A percentile compares a stretch with the other conserved stretches of the same genome.
These are phyloP conservation scores for Xylaria sp. DNA, from an alignment of 2,329 filamentous ascomycete genomes.

Conservation along the genomic window DNA sequence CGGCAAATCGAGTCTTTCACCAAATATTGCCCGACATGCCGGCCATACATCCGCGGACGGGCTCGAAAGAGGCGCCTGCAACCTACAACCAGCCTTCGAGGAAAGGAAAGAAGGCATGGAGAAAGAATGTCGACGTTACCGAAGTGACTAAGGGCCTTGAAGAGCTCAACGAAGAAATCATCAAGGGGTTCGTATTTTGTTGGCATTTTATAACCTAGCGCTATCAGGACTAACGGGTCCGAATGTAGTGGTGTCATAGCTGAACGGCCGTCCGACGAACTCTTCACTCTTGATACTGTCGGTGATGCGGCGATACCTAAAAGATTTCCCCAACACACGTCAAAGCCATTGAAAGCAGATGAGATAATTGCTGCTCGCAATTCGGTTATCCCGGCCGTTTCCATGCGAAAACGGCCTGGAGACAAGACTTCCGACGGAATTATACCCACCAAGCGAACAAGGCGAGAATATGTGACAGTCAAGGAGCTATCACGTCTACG, in stretches of 20 bases:
- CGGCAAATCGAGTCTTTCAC: neutral
- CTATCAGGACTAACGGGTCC: slow-evolving; percentile 10
- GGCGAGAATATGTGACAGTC: slow-evolving; percentile 81
- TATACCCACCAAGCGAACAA: slow-evolving; percentile 77
- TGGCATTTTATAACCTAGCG: neutral
- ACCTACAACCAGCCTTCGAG: slow-evolving; percentile 89
- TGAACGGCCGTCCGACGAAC: slow-evolving; percentile 82
- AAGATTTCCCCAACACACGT: slow-evolving; percentile 71
- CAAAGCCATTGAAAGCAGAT: slow-evolving; percentile 87
- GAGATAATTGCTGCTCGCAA: slow-evolving; percentile 84
- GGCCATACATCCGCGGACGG: slow-evolving; percentile 60
- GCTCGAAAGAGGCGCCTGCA: slow-evolving; percentile 71
- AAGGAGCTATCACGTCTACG: slow-evolving; percentile 85
- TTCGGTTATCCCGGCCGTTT: slow-evolving; percentile 82
- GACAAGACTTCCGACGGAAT: slow-evolving; percentile 78
- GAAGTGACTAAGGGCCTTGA: slow-evolving; percentile 86
- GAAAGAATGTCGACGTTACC: slow-evolving; percentile 95
- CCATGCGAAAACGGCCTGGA: slow-evolving; percentile 78
- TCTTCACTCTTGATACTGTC: slow-evolving; percentile 83
- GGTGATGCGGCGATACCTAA: slow-evolving; percentile 74
- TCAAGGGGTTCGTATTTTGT: slow-evolving; percentile 74
- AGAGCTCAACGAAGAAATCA: slow-evolving; percentile 86
- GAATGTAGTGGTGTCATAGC: slow-evolving; percentile 78
- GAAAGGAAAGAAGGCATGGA: slow-evolving; percentile 98
- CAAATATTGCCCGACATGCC: slow-evolving; percentile 57